Conservation (phyloP, 2,329 filamentous ascomycete species). For the Ophiostoma novo-ulmi region DNA sequence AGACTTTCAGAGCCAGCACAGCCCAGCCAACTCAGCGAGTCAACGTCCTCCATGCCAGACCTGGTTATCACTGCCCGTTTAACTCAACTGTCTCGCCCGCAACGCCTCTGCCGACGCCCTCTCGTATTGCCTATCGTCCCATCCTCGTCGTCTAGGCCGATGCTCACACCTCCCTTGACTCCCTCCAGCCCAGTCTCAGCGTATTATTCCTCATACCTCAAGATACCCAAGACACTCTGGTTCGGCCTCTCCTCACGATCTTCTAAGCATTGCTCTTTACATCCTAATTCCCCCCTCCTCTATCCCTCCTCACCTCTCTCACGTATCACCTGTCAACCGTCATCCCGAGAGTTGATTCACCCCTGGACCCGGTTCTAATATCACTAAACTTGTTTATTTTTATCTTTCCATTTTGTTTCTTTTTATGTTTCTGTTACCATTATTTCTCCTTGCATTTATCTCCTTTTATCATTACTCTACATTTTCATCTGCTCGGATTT, state of each 20-base stretch:
- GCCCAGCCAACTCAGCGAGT: not conserved
- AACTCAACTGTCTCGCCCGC: not conserved
- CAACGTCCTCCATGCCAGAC: constrained; percentile 11
- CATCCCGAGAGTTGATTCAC: constrained; percentile 1
- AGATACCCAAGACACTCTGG: not conserved
- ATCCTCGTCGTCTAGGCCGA: not conserved
- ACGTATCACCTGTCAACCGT: not conserved
- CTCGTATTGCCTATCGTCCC: not conserved
- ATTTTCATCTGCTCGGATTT: not conserved
- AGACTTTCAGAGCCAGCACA: not conserved
- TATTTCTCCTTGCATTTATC: not conserved
- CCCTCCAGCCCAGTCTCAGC: not conserved
- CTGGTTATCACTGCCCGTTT: constrained; percentile 3
- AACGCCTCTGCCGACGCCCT: constrained; percentile 1
- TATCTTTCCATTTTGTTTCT: not conserved
- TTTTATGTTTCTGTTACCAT: not conserved
- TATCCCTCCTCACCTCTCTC: not conserved
- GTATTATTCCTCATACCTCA: constrained; percentile 1
- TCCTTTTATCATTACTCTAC: not conserved
- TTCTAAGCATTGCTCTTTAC: not conserved
- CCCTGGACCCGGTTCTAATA: constrained; percentile 12
- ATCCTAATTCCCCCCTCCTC: not conserved
- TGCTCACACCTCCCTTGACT: not conserved
- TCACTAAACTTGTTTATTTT: not conserved
- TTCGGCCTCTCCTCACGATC: not conserved